phyloP scores from a whole-genome alignment of 1,284 basidiomycete genomes.

The Cryptococcus hybrid region DNA sequence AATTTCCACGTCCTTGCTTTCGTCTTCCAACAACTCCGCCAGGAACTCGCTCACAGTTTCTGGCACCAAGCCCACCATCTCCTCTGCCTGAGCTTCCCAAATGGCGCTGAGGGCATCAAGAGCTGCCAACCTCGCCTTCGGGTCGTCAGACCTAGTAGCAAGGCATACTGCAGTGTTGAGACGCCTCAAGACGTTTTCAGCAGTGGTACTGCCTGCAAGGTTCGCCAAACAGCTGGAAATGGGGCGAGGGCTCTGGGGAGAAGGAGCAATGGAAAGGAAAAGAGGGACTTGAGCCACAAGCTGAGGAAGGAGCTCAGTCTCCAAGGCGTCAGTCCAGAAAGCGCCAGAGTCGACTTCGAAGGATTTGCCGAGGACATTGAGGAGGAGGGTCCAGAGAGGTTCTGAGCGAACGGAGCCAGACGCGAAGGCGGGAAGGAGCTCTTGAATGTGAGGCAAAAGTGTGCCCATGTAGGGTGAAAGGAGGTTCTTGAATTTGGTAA shows the following conservation, averaged over 20 bases:
- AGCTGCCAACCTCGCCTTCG: slow-evolving; percentile 64
- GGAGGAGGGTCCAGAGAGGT: slow-evolving; percentile 63
- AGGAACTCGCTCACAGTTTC: slow-evolving; percentile 55
- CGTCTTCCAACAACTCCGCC: slow-evolving; percentile 54
- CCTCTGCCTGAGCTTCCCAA: slow-evolving; percentile 68
- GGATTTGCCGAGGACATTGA: slow-evolving; percentile 67
- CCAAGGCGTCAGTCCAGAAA: slow-evolving; percentile 83
- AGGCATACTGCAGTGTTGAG: slow-evolving; percentile 83
- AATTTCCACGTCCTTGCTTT: slow-evolving; percentile 49
- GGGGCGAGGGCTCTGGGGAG: slow-evolving; percentile 19
- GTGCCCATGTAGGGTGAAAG: slow-evolving; percentile 89
- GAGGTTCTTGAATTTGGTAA: slow-evolving; percentile 81
- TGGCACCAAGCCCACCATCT: slow-evolving; percentile 55
- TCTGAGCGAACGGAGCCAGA: slow-evolving; percentile 33
- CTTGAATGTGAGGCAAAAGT: slow-evolving; percentile 66
- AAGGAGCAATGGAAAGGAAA: slow-evolving; percentile 29
- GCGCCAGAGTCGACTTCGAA: slow-evolving; percentile 77
- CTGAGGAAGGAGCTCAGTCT: slow-evolving; percentile 61
- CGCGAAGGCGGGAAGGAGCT: slow-evolving; percentile 60
- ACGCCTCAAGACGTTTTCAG: slow-evolving; percentile 64
- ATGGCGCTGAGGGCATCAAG: slow-evolving; percentile 66
- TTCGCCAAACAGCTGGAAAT: slow-evolving; percentile 56
- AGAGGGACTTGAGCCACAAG: slow-evolving; percentile 66
- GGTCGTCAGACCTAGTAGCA: slow-evolving; percentile 78
- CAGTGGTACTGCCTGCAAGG: slow-evolving; percentile 58